A percentile compares a stretch with the other conserved stretches of the same genome.
Conservation (phyloP, 192 early-diverging fungal genomes). For the Geranomyces variabilis region DNA sequence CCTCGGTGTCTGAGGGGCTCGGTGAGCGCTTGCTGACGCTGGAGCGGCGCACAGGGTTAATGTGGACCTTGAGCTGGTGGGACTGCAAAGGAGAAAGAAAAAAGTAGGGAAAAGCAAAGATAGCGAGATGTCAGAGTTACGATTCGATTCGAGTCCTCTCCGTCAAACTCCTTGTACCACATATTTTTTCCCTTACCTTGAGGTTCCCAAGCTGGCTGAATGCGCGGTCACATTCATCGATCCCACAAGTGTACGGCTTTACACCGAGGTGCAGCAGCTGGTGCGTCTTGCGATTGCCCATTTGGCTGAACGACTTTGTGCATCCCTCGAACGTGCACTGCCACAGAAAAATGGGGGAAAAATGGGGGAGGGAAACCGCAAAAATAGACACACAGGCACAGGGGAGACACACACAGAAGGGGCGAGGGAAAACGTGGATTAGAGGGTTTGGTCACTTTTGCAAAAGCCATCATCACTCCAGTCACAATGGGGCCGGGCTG, state of each 20-base stretch:
- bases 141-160: neutral
- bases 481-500: too few relatives aligned
- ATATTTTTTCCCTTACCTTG: constrained; percentile 34
- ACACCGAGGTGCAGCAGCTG: constrained; percentile 77
- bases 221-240: constrained; percentile 66
- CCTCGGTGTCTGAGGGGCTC: constrained; percentile 18
- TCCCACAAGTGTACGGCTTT: constrained; percentile 73
- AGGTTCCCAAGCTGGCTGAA: constrained; percentile 76
- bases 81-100: constrained; percentile 5
- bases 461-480: constrained; percentile 32
- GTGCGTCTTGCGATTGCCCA: constrained; percentile 82
- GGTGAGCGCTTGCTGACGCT: constrained; percentile 2
- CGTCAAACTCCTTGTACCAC: neutral
- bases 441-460: neutral
- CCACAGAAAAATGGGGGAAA: neutral
- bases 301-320: constrained; percentile 79
- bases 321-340: constrained; percentile 67
- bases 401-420: neutral
- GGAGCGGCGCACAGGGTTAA: neutral
- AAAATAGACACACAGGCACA: constrained; percentile 1
- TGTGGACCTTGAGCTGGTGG: constrained; percentile 29
- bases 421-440: neutral
- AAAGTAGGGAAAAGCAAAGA: too few relatives aligned
- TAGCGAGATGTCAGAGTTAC: too few relatives aligned
- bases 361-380: too few relatives aligned